These are phyloP conservation scores for Candolleomyces aberdarensis DNA, from an alignment of 768 basidiomycete species.

Conservation along the genomic window DNA sequence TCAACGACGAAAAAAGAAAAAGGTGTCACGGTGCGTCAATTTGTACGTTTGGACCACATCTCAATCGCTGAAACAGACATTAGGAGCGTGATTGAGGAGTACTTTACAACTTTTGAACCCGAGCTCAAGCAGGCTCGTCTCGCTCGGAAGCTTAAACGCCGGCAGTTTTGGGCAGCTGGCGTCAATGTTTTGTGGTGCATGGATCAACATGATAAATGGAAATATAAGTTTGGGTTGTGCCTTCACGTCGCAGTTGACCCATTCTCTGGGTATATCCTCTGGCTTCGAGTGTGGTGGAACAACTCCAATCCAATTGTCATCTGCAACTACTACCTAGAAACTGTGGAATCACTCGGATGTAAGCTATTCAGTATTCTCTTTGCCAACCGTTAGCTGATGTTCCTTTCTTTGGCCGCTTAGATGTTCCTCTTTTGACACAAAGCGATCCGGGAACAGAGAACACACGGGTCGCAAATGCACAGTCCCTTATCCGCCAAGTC, in stretches of 20 bases:
- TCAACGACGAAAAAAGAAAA: not conserved
- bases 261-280: slow-evolving; percentile 27
- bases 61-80: not conserved
- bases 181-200: slow-evolving; percentile 33
- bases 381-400: slow-evolving; percentile 6
- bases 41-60: no score
- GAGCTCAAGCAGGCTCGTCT: slow-evolving; percentile 17
- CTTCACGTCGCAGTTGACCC: slow-evolving; percentile 35
- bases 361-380: slow-evolving; percentile 1
- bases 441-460: slow-evolving; percentile 45
- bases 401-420: slow-evolving; percentile 13
- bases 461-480: slow-evolving; percentile 41
- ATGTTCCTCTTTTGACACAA: slow-evolving; percentile 38
- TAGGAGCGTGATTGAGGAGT: not conserved
- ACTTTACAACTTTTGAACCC: slow-evolving; percentile 6
- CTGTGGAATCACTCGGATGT: slow-evolving; percentile 16
- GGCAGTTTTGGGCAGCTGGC: slow-evolving; percentile 36
- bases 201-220: slow-evolving; percentile 50
- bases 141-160: slow-evolving; percentile 20
- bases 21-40: not conserved
- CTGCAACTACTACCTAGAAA: slow-evolving; percentile 30
- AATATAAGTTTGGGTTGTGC: slow-evolving; percentile 29
- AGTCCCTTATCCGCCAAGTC: slow-evolving; percentile 34
- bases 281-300: slow-evolving; percentile 42
- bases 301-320: slow-evolving; percentile 36